Conservation (phyloP, 1,139 yeast genomes). For the Williopsis jadinii region DNA sequence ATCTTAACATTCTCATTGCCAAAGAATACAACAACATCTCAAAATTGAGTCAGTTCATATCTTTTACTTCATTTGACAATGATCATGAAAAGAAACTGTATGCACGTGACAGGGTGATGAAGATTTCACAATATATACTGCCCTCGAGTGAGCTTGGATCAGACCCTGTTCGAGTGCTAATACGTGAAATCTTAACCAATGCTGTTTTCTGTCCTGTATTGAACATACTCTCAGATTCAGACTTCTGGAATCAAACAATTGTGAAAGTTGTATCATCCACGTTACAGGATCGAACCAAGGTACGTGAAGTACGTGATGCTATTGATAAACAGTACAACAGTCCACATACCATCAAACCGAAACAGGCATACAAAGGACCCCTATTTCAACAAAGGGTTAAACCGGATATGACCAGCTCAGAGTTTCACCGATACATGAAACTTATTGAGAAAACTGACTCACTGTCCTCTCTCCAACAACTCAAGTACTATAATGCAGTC, state of each 20-base stretch:
- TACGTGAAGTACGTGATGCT: constrained; percentile 63
- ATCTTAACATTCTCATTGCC: constrained; percentile 52
- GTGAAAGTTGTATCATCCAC: constrained; percentile 57
- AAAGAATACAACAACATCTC: constrained; percentile 47
- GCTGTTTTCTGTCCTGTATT: constrained; percentile 50
- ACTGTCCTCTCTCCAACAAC: constrained; percentile 34
- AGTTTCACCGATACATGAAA: constrained; percentile 38
- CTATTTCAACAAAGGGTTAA: constrained; percentile 23
- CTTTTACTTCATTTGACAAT: constrained; percentile 33
- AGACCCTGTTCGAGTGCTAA: constrained; percentile 39
- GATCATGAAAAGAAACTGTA: constrained; percentile 47
- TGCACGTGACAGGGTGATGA: constrained; percentile 36
- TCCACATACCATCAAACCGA: constrained; percentile 5
- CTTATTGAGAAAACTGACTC: constrained; percentile 30
- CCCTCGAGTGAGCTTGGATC: constrained; percentile 44
- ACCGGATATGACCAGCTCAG: constrained; percentile 28
- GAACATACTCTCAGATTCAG: constrained; percentile 59
- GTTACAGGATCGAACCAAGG: constrained; percentile 70
- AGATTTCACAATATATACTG: constrained; percentile 45
- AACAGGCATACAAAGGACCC: constrained; percentile 5
- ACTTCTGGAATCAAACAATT: constrained; percentile 64
- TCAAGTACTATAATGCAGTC: constrained; percentile 35
- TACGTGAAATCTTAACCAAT: constrained; percentile 59
- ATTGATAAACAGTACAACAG: constrained; percentile 54
- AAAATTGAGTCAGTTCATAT: constrained; percentile 55